These are phyloP conservation scores for Meira miltonrushii DNA, from an alignment of 1,284 basidiomycete genomes.

Conservation along the genomic window DNA sequence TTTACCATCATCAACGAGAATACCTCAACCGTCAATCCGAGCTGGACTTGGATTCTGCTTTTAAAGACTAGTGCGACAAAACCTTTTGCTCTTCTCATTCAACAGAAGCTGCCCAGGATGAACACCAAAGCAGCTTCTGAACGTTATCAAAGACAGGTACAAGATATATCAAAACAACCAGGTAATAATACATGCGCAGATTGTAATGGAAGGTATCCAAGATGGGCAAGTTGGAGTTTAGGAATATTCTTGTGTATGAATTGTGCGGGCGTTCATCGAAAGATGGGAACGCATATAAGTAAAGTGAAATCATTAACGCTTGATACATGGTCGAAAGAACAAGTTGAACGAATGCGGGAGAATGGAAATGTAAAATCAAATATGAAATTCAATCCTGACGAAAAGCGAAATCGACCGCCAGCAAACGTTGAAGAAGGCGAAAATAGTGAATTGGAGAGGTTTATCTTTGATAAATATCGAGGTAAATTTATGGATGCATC, in stretches of 20 bases:
- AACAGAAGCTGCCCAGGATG: too few relatives aligned
- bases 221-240: constrained; percentile 76
- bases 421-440: constrained; percentile 71
- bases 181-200: constrained; percentile 83
- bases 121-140: constrained; percentile 56
- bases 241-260: constrained; percentile 59
- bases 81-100: too few relatives aligned
- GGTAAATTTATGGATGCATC: constrained; percentile 30
- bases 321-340: constrained; percentile 77
- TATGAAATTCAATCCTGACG: constrained; percentile 68
- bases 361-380: constrained; percentile 74
- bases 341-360: constrained; percentile 69
- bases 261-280: constrained; percentile 79
- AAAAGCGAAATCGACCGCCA: constrained; percentile 69
- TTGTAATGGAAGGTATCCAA: constrained; percentile 67
- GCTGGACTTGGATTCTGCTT: too few relatives aligned
- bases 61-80: too few relatives aligned
- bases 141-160: constrained; percentile 64
- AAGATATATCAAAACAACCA: constrained; percentile 64
- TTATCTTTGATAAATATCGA: constrained; percentile 64
- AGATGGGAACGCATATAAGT: constrained; percentile 65
- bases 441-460: constrained; percentile 74
- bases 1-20: too few relatives aligned
- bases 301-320: constrained; percentile 73
- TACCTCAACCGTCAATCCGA: too few relatives aligned